Conservation (phyloP, 164 flowering plant genomes). For the Vitis amurensis region DNA sequence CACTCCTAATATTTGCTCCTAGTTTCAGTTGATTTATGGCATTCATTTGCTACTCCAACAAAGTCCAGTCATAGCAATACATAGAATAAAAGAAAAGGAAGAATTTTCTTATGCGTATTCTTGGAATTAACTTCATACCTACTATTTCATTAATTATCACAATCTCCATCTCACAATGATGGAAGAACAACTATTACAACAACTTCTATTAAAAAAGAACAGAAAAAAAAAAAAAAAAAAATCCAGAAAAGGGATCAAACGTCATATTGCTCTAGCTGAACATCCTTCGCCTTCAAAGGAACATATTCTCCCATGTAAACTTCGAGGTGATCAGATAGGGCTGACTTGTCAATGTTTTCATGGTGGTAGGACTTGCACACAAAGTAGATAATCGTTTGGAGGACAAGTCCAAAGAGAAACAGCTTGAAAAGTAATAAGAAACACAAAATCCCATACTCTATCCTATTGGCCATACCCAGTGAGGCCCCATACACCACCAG, state of each 20-base stretch:
- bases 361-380: conserved; percentile 57
- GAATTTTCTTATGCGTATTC: too few species aligned
- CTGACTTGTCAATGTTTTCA: conserved; percentile 38
- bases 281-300: conserved; percentile 39
- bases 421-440: conserved; percentile 19
- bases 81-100: too few species aligned
- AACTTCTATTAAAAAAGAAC: too few species aligned
- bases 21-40: too few species aligned
- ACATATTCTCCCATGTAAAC: conserved; percentile 43
- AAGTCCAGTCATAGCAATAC: too few species aligned
- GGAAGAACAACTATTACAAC: too few species aligned
- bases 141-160: too few species aligned
- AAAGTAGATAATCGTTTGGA: conserved; percentile 38
- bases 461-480: conserved; percentile 9
- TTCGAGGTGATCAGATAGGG: conserved; percentile 38
- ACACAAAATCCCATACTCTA: conserved; percentile 17
- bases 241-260: conserved; percentile 21
- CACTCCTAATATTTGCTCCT: too few species aligned
- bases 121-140: too few species aligned
- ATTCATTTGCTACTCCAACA: too few species aligned
- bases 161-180: too few species aligned
- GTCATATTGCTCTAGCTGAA: conserved; percentile 40
- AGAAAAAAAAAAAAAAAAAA: not conserved
- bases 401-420: conserved; percentile 28
- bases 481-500: conserved; percentile 29